Evolutionary conservation across 768 basidiomycete species (phyloP), one percentile per base, ranked within the genome.

Genomic region (Leccinum sublutescens): DNA sequence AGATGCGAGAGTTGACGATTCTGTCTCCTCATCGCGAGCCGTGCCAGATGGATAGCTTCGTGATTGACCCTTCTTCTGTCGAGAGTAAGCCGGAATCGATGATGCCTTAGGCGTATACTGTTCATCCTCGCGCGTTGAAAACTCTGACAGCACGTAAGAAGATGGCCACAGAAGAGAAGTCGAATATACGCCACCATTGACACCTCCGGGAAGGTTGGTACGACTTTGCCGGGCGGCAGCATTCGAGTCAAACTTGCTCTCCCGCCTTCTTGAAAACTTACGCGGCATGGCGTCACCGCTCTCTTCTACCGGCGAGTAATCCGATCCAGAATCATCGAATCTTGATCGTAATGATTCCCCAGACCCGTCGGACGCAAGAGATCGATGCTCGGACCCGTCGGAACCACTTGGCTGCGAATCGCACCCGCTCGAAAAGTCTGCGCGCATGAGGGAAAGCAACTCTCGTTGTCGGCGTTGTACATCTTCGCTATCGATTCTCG

Each of bases 261-360:
- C 59, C 47, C 60, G 47, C 31, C 47, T 59, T 10, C 51, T 50
- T 8, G 58, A 53, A n/a, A 23, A 36, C 29, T 33, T 29, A 12
- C 31, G 58, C 38, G 45, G 56, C 2, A 54, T 14, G 12, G 23
- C 45, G 25, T 49, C 52, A 12, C 57, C 52, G 31, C 60, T 52
- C 47, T 72, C 68, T n/a, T 69, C 70, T 23, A 50, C 67, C 4
- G 67, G 62, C 15, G 71, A 72, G 58, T 74, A 70, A 57, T 75
- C 76, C 6, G 67, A 71, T 38, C 64, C 70, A 48, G 71, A 69
- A 29, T 72, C 74, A 29, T 68, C 61, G 10, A 59, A 64, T 12
- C 54, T 65, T 4, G 64, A 64, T 15, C 64, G 66, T 23, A 64
- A 51, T 31, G 69, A 70, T 58, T 63, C 50, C 2, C 63, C 63